A percentile compares a stretch with the other conserved stretches of the same genome.
phyloP scores from a whole-genome alignment of 1,284 basidiomycete genomes.

The Bjerkandera adusta region DNA sequence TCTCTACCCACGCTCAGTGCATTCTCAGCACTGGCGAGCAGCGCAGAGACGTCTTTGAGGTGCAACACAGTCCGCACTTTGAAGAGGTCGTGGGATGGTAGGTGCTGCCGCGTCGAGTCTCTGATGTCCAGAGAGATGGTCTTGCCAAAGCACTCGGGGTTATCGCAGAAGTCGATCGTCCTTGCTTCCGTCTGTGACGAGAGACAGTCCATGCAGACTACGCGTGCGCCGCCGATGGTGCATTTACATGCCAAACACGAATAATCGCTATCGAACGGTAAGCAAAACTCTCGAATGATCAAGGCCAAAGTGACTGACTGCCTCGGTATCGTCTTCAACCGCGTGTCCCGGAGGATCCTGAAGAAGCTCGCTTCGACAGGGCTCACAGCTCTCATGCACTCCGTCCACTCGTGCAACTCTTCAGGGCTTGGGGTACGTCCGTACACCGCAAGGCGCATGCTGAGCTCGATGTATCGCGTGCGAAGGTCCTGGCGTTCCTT shows the following conservation, averaged over 20 bases:
- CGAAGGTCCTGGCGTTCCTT: constrained; percentile 14
- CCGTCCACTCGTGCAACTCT: constrained; percentile 10
- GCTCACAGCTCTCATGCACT: constrained; percentile 2
- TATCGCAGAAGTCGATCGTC: constrained; percentile 26
- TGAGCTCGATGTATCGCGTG: constrained; percentile 17
- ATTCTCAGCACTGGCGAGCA: constrained; percentile 7
- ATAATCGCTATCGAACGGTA: constrained; percentile 16
- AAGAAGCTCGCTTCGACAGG: constrained; percentile 16
- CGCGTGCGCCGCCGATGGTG: constrained; percentile 21
- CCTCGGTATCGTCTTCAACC: constrained; percentile 17
- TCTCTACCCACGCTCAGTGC: constrained; percentile 12
- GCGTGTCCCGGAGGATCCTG: constrained; percentile 12
- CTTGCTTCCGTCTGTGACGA: constrained; percentile 11
- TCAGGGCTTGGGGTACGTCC: constrained; percentile 12
- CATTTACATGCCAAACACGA: constrained; percentile 23
- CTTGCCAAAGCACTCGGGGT: constrained; percentile 15
- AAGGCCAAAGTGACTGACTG: constrained; percentile 18
- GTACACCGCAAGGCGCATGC: constrained; percentile 12
- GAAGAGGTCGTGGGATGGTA: constrained; percentile 10
- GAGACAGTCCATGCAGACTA: constrained; percentile 27
- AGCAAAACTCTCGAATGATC: neutral
- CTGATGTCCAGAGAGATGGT: neutral
- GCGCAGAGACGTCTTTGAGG: constrained; percentile 7
- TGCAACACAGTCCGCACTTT: constrained; percentile 15
- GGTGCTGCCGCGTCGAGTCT: constrained; percentile 3